Evolutionary conservation across 2,329 filamentous ascomycete genomes (phyloP).

Genomic region (Aspergillus hiratsukae): DNA sequence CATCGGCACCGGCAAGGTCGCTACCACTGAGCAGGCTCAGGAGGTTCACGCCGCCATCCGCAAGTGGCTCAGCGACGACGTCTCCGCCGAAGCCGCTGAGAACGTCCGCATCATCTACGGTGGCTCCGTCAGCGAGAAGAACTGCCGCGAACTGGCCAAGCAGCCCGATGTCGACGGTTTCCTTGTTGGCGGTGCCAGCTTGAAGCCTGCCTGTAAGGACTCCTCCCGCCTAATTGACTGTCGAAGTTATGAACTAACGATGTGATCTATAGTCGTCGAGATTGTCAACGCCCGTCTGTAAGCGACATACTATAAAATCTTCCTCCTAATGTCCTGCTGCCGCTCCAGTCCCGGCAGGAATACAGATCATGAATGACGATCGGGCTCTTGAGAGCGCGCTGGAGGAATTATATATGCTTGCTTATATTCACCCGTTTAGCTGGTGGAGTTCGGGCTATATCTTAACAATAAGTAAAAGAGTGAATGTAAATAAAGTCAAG

Average conservation of each 20-base stretch:
- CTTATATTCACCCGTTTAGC: background rate
- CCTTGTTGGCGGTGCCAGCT: conserved; percentile 89
- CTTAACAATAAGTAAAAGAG: background rate
- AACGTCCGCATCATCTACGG: conserved; percentile 94
- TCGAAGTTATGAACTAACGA: conserved; percentile 14
- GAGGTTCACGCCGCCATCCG: conserved; percentile 92
- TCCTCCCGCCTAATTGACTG: conserved; percentile 1
- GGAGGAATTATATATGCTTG: background rate
- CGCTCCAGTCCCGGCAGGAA: background rate
- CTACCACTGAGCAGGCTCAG: conserved; percentile 83
- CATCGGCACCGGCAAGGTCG: conserved; percentile 88
- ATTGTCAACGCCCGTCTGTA: conserved; percentile 62
- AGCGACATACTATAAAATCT: conserved; percentile 4
- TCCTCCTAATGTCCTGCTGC: background rate
- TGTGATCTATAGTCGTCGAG: conserved; percentile 51
- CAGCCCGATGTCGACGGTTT: conserved; percentile 96
- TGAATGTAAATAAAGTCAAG: background rate
- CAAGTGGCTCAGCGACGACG: conserved; percentile 70
- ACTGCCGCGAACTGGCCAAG: conserved; percentile 88
- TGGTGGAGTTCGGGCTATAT: background rate
- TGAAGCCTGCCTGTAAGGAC: conserved; percentile 86
- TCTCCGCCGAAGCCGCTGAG: conserved; percentile 74
- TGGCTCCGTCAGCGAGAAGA: conserved; percentile 96
- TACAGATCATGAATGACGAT: background rate
- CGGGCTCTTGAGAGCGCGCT: background rate